These are phyloP conservation scores for Isochrysis galbana DNA, from an alignment of 78 protist genomes.

Conservation along the genomic window DNA sequence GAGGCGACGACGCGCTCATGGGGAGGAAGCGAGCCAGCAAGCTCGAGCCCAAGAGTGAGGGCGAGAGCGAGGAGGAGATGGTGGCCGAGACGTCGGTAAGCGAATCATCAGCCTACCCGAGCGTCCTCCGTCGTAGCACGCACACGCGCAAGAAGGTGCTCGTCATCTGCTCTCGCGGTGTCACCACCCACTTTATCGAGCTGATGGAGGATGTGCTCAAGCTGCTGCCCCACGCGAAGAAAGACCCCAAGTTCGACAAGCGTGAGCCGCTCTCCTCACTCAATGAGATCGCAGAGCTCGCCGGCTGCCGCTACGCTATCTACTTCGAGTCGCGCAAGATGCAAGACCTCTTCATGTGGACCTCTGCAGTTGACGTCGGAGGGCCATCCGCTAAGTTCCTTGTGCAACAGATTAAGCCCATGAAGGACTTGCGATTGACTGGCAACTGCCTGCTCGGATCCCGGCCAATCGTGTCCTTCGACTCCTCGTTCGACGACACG, in stretches of 20 bases:
- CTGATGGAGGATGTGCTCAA: constrained; percentile 71
- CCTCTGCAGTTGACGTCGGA: constrained; percentile 36
- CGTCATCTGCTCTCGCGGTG: constrained; percentile 65
- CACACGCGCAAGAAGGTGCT: constrained; percentile 49
- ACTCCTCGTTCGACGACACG: constrained; percentile 55
- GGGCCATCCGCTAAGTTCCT: constrained; percentile 92
- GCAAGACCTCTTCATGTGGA: constrained; percentile 58
- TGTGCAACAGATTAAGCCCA: constrained; percentile 68
- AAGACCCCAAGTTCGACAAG: constrained; percentile 66
- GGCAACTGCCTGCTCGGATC: constrained; percentile 95
- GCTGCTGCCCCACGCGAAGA: constrained; percentile 83
- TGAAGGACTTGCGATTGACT: constrained; percentile 84
- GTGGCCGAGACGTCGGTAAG: too few relatives aligned
- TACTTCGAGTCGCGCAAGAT: constrained; percentile 70
- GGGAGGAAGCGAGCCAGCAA: too few relatives aligned
- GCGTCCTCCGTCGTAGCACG: neutral
- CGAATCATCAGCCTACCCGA: neutral
- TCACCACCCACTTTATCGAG: constrained; percentile 57
- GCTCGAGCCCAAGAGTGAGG: too few relatives aligned
- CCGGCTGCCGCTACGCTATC: constrained; percentile 64
- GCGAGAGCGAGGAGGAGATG: too few relatives aligned
- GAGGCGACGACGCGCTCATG: too few relatives aligned
- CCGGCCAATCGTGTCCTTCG: constrained; percentile 70
- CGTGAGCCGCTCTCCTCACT: constrained; percentile 52
- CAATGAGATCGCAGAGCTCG: constrained; percentile 78